Evolutionary conservation across 1,284 basidiomycete genomes (phyloP), one percentile per base, ranked within the genome.

Genomic region (Leccinum ponderosum): DNA sequence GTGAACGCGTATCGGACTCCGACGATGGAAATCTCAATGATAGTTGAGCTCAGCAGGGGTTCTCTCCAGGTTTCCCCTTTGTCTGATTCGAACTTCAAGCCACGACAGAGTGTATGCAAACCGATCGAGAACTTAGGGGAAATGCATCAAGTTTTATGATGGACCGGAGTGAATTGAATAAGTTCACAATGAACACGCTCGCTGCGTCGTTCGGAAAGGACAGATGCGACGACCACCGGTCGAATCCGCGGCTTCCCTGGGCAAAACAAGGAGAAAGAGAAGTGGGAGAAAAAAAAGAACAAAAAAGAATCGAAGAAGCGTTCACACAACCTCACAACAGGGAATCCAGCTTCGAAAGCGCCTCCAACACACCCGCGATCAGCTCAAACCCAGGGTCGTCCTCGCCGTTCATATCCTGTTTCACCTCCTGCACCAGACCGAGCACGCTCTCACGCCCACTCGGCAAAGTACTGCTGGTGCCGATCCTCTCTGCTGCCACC

Each of bases 351-450:
- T 93, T 89, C 60, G 90, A 90, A 66, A 96, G 85, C 55, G 97
- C 94, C 78, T 96, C 94, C 64, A 97, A 77, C 50, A 97, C 94
- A 0, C 93, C 94, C 4, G 93, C 92, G 15, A 97, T 81, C 58
- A 97, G 83, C 80, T 98, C 95, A 64, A 96, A 91, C 58, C 89
- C 88, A 55, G 90, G 76, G 74, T 98, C 95, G 67, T 90, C 87
- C 63, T 86, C 79, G 80, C 83, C 56, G 74, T 79, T 58, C 69
- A 84, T 84, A 83, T 95, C 93, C 73, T 87, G 87, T 73, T 86
- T 86, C 37, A 90, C 93, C 73, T 93, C 90, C 63, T 87, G 80
- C 15, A 95, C 81, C 55, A 97, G 81, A 61, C 94, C 94, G 29
- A 91, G 78, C 53, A 97, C 83, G 44, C 87, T 88, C 68, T 95